These are phyloP conservation scores for Nitzschia sp. DNA, from an alignment of 108 stramenopile genomes.

Conservation along the genomic window DNA sequence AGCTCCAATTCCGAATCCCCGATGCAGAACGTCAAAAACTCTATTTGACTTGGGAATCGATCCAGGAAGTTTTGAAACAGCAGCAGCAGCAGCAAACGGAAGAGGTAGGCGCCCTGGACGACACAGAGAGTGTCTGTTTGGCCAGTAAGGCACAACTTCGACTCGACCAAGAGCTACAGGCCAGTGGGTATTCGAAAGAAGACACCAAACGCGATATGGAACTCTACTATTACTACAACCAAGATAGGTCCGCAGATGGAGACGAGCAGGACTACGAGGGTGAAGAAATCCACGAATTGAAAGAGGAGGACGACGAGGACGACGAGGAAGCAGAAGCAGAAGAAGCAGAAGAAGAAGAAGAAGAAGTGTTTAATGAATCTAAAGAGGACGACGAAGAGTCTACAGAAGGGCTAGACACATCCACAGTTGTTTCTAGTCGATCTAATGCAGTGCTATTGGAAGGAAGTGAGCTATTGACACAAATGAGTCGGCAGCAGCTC, in stretches of 20 bases:
- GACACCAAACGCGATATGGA: slow-evolving; percentile 71
- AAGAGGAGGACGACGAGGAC: slow-evolving; percentile 40
- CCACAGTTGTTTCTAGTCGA: slow-evolving; percentile 8
- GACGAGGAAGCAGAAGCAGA: slow-evolving; percentile 52
- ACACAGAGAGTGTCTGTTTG: slow-evolving; percentile 20
- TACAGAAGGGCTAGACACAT: neutral
- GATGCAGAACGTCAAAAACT: slow-evolving; percentile 48
- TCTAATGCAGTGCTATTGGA: neutral
- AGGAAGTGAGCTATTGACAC: slow-evolving; percentile 34
- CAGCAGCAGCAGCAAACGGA: slow-evolving; percentile 18
- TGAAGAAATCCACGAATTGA: slow-evolving; percentile 30
- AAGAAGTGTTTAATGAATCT: slow-evolving; percentile 32
- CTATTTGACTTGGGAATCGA: slow-evolving; percentile 65
- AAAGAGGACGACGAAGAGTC: slow-evolving; percentile 38
- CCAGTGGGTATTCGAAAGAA: slow-evolving; percentile 77
- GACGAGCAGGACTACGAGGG: slow-evolving; percentile 22
- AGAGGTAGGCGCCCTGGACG: slow-evolving; percentile 24
- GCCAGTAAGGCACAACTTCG: slow-evolving; percentile 53
- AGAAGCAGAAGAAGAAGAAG: slow-evolving; percentile 42
- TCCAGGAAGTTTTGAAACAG: slow-evolving; percentile 24
- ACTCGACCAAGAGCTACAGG: slow-evolving; percentile 78
- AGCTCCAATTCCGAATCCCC: slow-evolving; percentile 77
- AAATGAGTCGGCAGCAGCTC: slow-evolving; percentile 45
- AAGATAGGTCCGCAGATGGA: slow-evolving; percentile 12
- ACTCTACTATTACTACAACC: slow-evolving; percentile 66